Conservation (phyloP, 768 basidiomycete genomes). For the Pisolithus albus region DNA sequence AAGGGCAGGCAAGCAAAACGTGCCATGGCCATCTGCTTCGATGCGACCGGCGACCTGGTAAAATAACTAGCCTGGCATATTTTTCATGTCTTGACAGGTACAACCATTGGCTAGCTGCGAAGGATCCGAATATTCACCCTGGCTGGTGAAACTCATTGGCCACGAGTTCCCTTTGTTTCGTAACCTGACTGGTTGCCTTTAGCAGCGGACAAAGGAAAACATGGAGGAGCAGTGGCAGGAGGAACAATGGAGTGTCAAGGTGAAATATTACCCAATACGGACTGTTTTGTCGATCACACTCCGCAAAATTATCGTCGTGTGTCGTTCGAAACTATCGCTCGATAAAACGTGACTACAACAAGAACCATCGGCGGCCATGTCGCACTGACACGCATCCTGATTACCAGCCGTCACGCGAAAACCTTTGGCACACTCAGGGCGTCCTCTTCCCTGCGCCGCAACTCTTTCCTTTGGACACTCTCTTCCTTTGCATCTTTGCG, state of each 20-base stretch:
- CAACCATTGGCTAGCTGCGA: neutral
- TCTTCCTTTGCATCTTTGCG: constrained; percentile 78
- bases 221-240: constrained; percentile 7
- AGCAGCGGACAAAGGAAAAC: constrained; percentile 21
- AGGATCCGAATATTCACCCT: neutral
- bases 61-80: neutral
- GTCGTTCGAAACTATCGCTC: no score
- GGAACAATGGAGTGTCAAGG: constrained; percentile 26
- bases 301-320: no score
- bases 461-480: constrained; percentile 53
- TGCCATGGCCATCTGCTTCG: neutral
- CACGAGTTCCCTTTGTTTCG: constrained; percentile 19
- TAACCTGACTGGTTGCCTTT: constrained; percentile 20
- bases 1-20: constrained; percentile 20
- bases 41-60: neutral
- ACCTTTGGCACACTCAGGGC: constrained; percentile 81
- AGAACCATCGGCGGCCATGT: no score
- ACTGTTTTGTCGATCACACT: no score
- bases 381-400: no score
- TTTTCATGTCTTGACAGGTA: neutral
- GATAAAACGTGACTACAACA: no score
- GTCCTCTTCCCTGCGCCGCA: constrained; percentile 62
- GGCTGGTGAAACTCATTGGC: no score
- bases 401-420: constrained; percentile 55
- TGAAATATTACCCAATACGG: no score